Base-by-base conservation (phyloP, 257 asterid genomes). In the Penstemon barbatus region DNA sequence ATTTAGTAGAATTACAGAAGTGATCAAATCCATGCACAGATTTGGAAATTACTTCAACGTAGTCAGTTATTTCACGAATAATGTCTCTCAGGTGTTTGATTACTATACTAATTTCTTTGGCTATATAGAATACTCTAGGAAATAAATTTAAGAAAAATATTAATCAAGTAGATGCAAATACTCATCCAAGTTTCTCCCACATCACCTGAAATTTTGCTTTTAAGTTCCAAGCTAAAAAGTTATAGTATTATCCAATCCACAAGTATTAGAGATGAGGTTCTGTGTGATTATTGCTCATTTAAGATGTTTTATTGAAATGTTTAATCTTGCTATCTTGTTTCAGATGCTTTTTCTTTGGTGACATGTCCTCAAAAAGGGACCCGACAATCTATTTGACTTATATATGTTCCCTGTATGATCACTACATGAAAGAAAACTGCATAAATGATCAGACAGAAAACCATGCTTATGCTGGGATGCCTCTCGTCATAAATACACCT, bases 281-380 rank as follows among this genome's bases (percentile, higher is more conserved):
- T 43, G 5, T 49, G 36, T 37, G 12, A 39, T 37, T 60, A 25
- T 19, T 61, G 54, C 50, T 39, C 15, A 4, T 36, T 39, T 58
- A 9, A n/a, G 13, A 25, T 42, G 39, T 41, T 50, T 60, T 42
- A 66, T 50, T 66, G 11, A 68, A 56, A 65, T 69, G 15, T 52
- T 71, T 60, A 18, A 48, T 51, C 46, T 57, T 33, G 25, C 57
- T 54, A 40, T 68, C 53, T 75, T 37, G 66, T 79, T 77, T 58
- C 92, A 93, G 99, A 81, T 90, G 97, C 86, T 90, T 78, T 80
- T 93, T 90, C 90, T 90, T 81, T 65, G 97, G 99, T 19, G 99
- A 93, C 72, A 77, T 82, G 77, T 93, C 99, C 73, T 85, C 97
- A 38, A 93, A 93, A 80, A 79, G 97, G 83, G 92, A 90, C 78